Conservation (phyloP, 352 stramenopile species). For the Pythium aquatile region DNA sequence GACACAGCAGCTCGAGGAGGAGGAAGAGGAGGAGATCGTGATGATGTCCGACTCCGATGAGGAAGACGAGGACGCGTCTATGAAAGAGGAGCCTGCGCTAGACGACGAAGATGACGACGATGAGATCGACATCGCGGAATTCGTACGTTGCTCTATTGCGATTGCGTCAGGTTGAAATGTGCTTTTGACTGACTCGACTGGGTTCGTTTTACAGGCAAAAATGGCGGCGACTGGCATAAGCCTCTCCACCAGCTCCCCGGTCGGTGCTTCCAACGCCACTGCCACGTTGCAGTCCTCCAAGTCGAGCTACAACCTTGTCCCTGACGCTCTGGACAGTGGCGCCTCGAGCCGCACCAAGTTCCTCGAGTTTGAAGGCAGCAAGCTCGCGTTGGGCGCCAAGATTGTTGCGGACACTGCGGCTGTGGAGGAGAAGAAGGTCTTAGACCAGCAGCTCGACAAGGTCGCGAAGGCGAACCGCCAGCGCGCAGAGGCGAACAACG, state of each 20-base stretch:
- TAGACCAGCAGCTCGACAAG: constrained; percentile 39
- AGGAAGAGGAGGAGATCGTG: constrained; percentile 47
- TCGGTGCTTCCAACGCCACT: neutral
- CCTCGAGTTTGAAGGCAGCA: constrained; percentile 45
- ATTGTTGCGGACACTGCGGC: constrained; percentile 43
- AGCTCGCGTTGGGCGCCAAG: constrained; percentile 33
- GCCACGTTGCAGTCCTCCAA: neutral
- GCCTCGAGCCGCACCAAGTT: constrained; percentile 46
- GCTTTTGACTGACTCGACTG: constrained; percentile 1
- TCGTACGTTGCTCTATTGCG: constrained; percentile 35
- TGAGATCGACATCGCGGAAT: constrained; percentile 49
- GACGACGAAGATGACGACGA: constrained; percentile 28
- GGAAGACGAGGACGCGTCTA: constrained; percentile 27
- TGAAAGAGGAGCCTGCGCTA: constrained; percentile 17
- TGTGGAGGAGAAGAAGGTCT: constrained; percentile 45
- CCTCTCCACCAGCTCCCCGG: constrained; percentile 10
- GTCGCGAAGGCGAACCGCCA: constrained; percentile 49
- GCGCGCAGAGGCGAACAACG: constrained; percentile 46
- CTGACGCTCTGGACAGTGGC: constrained; percentile 59
- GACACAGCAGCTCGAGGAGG: constrained; percentile 29
- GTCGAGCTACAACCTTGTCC: constrained; percentile 15
- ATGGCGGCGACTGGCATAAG: constrained; percentile 27
- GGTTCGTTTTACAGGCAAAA: constrained; percentile 16
- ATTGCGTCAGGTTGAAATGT: neutral
- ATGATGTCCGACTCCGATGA: constrained; percentile 46